Evolutionary conservation across 306 rosid genomes (phyloP), one percentile per base, ranked within the genome.

Genomic region (Rosa persica): DNA sequence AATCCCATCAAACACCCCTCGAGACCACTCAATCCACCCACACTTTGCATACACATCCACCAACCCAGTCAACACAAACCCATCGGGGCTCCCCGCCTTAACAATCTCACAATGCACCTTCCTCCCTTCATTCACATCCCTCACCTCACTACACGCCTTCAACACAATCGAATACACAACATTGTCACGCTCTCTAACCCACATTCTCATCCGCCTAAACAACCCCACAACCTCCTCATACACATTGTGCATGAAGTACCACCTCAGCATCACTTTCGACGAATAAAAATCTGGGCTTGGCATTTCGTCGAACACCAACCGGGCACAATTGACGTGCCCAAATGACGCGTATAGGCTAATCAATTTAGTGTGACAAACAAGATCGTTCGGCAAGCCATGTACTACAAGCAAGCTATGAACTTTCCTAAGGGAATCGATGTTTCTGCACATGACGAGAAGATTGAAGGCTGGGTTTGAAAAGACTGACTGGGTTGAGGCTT

Each of bases 231-330:
- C 81, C 74, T 54, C 80, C 36, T 60, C 72, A 67, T 84, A 84
- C 76, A 76, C 12, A 58, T 89, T 88, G 70, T 89, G 86, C 79
- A 90, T 78, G 57, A 87, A 90, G 70, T 90, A 89, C 88, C 92
- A 85, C 76, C 97, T 86, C 34, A 87, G 73, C 90, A 92, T 92
- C 75, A 84, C 93, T 42, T 87, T 92, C 85, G 87, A 86, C 12
- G 93, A 85, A 77, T 85, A 83, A 79, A 79, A 81, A 78, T 90
- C 90, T 0, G 85, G 92, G 54, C 76, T 72, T 11, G 78, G 87
- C 51, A 92, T 71, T 57, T 36, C 85, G 76, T 92, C 88, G 80
- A 92, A 92, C 80, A 90, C 75, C n/a, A 6, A n/a, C 70, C 93
- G 97, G 0, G 97, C 96, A 81, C 72, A 70, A 19, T 34, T 76